Conservation (phyloP, 2,329 filamentous ascomycete species). For the Paecilomyces dactylethromorphus region DNA sequence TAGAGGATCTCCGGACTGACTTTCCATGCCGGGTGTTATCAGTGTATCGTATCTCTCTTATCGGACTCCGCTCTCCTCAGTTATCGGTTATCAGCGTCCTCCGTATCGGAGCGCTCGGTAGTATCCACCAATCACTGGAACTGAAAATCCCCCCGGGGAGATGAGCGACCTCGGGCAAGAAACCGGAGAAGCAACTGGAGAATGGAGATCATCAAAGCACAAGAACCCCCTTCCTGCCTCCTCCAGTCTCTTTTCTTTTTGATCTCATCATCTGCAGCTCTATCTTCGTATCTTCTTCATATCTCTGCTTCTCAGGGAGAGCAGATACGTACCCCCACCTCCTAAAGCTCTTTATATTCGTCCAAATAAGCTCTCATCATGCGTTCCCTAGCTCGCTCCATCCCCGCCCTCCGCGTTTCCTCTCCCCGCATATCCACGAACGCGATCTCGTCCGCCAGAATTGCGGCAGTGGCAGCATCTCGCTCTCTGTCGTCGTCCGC, state of each 20-base stretch:
- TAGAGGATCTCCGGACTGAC: not conserved
- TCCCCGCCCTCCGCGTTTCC: slow-evolving; percentile 32
- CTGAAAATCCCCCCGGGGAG: not conserved
- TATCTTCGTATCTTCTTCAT: not conserved
- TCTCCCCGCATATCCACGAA: slow-evolving; percentile 29
- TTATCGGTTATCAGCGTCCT: not conserved
- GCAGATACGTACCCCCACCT: not conserved
- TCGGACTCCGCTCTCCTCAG: not conserved
- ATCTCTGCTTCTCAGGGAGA: not conserved
- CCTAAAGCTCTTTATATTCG: not conserved
- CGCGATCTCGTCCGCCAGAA: slow-evolving; percentile 15
- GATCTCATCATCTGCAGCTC: not conserved
- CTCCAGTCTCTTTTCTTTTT: not conserved
- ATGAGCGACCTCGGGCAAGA: slow-evolving; percentile 1
- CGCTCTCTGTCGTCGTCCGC: not conserved
- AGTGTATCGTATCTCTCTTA: not conserved
- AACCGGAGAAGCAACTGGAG: not conserved
- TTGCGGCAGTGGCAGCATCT: slow-evolving; percentile 13
- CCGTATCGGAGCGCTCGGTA: not conserved
- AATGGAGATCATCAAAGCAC: not conserved
- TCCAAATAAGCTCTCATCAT: slow-evolving; percentile 15
- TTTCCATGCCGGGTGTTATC: not conserved
- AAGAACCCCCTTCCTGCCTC: not conserved
- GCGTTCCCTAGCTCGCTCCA: slow-evolving; percentile 29
- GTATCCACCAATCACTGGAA: not conserved